Conservation (phyloP, 306 rosid species). For the Trifolium subterraneum region DNA sequence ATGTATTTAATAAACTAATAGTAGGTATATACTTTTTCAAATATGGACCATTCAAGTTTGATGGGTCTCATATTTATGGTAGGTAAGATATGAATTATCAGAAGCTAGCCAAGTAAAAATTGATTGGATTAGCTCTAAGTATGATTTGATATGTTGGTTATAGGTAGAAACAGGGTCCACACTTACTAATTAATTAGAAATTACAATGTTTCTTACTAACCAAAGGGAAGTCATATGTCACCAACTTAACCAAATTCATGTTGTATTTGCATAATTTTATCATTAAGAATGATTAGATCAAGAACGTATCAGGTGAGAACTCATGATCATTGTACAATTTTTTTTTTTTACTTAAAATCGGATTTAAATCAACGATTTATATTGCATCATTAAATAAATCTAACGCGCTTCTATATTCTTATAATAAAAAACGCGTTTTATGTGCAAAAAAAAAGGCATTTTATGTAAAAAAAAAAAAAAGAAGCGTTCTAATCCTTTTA, state of each 20-base stretch:
- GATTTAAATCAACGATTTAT: not conserved
- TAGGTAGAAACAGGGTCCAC: constrained; percentile 42
- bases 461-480: too few relatives aligned
- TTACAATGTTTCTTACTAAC: constrained; percentile 45
- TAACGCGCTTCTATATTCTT: too few relatives aligned
- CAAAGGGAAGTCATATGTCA: constrained; percentile 23
- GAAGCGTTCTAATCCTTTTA: not conserved
- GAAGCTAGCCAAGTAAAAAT: constrained; percentile 28
- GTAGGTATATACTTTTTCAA: not conserved
- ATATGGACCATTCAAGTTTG: constrained; percentile 18
- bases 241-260: constrained; percentile 38
- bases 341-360: too few relatives aligned
- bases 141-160: constrained; percentile 39
- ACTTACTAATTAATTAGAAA: constrained; percentile 15
- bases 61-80: constrained; percentile 35
- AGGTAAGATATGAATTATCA: constrained; percentile 40
- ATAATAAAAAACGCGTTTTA: too few relatives aligned
- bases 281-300: not conserved
- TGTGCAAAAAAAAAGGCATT: too few relatives aligned
- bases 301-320: not conserved
- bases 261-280: not conserved
- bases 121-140: constrained; percentile 16
- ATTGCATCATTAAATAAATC: not conserved
- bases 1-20: not conserved
- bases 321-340: too few relatives aligned